Percentiles rank a stretch among this genome's conserved stretches.
These are phyloP conservation scores for Grigorovia humatica DNA, from an alignment of 805 yeast genomes.

Conservation along the genomic window DNA sequence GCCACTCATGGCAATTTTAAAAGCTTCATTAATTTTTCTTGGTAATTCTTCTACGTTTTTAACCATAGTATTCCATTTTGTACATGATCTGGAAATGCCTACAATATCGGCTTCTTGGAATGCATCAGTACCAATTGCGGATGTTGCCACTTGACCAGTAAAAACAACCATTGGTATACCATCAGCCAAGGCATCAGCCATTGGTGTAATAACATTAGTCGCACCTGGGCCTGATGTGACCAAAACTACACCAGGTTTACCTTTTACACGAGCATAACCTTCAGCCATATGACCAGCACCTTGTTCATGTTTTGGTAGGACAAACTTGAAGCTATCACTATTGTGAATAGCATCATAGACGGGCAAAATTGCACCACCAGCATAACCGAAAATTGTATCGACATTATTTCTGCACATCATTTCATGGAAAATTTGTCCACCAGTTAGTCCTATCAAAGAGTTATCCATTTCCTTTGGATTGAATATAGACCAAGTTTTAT, in stretches of 20 bases:
- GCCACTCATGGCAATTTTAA: slow-evolving; percentile 90
- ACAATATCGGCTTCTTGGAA: slow-evolving; percentile 98
- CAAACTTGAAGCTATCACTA: slow-evolving; percentile 79
- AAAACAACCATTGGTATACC: slow-evolving; percentile 96
- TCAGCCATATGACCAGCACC: slow-evolving; percentile 99
- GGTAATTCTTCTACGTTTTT: slow-evolving; percentile 91
- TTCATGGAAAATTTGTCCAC: slow-evolving; percentile 97
- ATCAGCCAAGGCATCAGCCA: slow-evolving; percentile 95
- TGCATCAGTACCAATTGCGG: slow-evolving; percentile 95
- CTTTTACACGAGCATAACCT: slow-evolving; percentile 91
- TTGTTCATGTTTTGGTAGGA: slow-evolving; percentile 94
- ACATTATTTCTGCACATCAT: slow-evolving; percentile 97
- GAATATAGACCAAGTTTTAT: slow-evolving; percentile 3
- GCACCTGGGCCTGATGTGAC: slow-evolving; percentile 99
- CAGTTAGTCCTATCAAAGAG: slow-evolving; percentile 90
- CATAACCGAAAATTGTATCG: slow-evolving; percentile 93
- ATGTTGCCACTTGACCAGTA: slow-evolving; percentile 94
- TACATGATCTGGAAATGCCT: slow-evolving; percentile 94
- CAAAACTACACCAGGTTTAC: slow-evolving; percentile 94
- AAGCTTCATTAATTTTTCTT: slow-evolving; percentile 91
- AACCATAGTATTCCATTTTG: slow-evolving; percentile 99
- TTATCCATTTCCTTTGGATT: slow-evolving; percentile 45
- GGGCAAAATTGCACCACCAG: slow-evolving; percentile 98
- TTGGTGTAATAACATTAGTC: slow-evolving; percentile 94
- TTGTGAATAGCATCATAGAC: slow-evolving; percentile 95